A percentile compares a stretch with the other conserved stretches of the same genome.
phyloP scores from a whole-genome alignment of 495 filamentous ascomycete genomes.

The Ramalina intermedia region DNA sequence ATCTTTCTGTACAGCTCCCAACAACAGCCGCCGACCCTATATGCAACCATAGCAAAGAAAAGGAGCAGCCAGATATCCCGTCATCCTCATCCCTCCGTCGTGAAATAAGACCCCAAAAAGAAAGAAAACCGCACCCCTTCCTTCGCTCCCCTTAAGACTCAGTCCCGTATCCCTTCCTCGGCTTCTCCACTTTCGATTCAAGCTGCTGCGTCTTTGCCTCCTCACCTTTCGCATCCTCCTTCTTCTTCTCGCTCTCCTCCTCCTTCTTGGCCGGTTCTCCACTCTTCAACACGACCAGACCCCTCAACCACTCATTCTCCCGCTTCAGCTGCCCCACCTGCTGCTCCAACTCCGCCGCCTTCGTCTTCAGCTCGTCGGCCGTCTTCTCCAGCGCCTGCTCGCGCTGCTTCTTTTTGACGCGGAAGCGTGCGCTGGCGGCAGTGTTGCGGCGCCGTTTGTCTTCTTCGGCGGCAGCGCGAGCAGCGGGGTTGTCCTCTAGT shows the following conservation, averaged over 20 bases:
- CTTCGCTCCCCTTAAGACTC: conserved; percentile 13
- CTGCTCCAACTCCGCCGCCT: conserved; percentile 62
- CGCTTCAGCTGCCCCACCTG: conserved; percentile 78
- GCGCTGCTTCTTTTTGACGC: conserved; percentile 98
- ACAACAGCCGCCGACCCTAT: too few species aligned
- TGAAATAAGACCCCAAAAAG: too few species aligned
- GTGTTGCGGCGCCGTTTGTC: conserved; percentile 96
- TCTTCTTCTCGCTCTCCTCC: neutral
- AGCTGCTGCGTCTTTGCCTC: too few species aligned
- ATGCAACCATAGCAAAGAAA: too few species aligned
- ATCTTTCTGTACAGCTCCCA: too few species aligned
- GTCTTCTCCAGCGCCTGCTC: conserved; percentile 84
- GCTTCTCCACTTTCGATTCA: too few species aligned
- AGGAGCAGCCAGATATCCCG: too few species aligned
- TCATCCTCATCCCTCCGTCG: too few species aligned
- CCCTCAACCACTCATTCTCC: conserved; percentile 95
- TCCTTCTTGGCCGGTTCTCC: conserved; percentile 39
- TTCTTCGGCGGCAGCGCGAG: conserved; percentile 77
- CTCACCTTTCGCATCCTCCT: neutral
- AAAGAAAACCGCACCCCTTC: conserved; percentile 6
- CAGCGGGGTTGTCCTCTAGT: conserved; percentile 30
- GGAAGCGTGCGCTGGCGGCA: conserved; percentile 85
- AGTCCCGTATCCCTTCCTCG: too few species aligned
- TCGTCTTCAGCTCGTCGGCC: conserved; percentile 81
- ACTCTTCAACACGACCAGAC: conserved; percentile 85